Evolutionary conservation across 768 basidiomycete species (phyloP).

Genomic region (Termitomyces sp.): DNA sequence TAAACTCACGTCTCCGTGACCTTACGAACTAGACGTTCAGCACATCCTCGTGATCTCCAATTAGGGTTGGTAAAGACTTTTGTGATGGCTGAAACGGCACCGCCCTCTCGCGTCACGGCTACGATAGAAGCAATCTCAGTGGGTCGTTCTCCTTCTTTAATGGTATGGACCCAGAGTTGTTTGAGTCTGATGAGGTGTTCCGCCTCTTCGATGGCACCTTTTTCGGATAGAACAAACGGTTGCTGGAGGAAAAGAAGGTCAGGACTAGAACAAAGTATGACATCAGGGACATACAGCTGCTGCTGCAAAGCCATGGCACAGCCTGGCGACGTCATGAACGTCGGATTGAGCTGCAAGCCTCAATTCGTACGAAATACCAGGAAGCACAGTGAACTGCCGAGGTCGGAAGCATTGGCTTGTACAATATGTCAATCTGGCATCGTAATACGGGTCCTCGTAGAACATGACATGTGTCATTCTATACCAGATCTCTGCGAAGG

Average conservation of each 20-base stretch:
- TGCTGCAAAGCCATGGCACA: slow-evolving; percentile 10
- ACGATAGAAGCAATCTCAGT: slow-evolving; percentile 10
- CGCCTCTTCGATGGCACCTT: slow-evolving; percentile 3
- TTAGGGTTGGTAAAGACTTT: slow-evolving; percentile 64
- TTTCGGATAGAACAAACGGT: slow-evolving; percentile 5
- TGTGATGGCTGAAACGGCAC: slow-evolving; percentile 54
- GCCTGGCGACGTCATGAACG: background rate
- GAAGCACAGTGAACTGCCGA: slow-evolving; percentile 4
- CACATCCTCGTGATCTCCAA: slow-evolving; percentile 52
- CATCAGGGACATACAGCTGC: slow-evolving; percentile 1
- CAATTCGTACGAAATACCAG: slow-evolving; percentile 7
- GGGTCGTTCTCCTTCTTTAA: background rate
- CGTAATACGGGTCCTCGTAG: slow-evolving; percentile 7
- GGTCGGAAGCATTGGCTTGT: background rate
- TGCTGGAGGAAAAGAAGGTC: background rate
- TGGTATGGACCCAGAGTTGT: slow-evolving; percentile 9
- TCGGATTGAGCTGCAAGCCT: slow-evolving; percentile 3
- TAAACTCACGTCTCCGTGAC: slow-evolving; percentile 48
- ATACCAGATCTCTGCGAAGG: slow-evolving; percentile 5
- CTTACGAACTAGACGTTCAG: slow-evolving; percentile 52
- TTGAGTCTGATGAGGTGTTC: background rate
- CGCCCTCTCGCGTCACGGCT: slow-evolving; percentile 44
- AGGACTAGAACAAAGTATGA: background rate
- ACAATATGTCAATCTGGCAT: slow-evolving; percentile 9
- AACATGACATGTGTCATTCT: background rate